Percentiles rank a stretch among this genome's conserved stretches.
These are phyloP conservation scores for Camptophora hylomeconis DNA, from an alignment of 2,329 filamentous ascomycete species.

Conservation along the genomic window DNA sequence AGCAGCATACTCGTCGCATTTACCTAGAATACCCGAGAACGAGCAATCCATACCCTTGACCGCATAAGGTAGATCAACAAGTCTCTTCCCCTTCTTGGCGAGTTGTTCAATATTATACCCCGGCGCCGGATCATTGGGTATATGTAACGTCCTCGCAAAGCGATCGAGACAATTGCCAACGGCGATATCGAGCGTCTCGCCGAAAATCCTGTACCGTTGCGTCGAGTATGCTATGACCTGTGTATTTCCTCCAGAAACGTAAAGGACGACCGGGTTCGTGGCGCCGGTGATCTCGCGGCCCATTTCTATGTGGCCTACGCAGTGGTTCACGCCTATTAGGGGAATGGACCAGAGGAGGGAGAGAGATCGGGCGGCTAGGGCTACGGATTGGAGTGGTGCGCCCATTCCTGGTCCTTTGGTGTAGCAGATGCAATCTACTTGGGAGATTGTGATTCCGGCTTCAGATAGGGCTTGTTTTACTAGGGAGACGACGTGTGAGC, in stretches of 20 bases:
- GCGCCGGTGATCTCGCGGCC: constrained; percentile 84
- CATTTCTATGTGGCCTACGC: constrained; percentile 98
- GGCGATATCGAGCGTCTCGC: constrained; percentile 92
- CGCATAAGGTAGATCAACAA: constrained; percentile 84
- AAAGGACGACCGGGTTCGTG: constrained; percentile 82
- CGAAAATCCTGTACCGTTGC: constrained; percentile 92
- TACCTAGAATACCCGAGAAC: constrained; percentile 81
- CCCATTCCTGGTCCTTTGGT: constrained; percentile 96
- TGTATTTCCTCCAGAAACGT: constrained; percentile 91
- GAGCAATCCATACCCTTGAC: constrained; percentile 99
- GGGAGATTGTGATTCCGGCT: constrained; percentile 46
- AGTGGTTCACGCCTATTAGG: constrained; percentile 95
- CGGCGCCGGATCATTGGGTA: constrained; percentile 90
- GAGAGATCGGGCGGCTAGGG: constrained; percentile 71
- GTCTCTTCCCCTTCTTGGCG: constrained; percentile 53
- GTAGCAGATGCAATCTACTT: constrained; percentile 89
- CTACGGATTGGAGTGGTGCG: constrained; percentile 75
- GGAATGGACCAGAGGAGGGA: constrained; percentile 73
- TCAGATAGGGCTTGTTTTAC: constrained; percentile 65
- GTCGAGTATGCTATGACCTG: constrained; percentile 96
- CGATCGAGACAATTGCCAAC: constrained; percentile 95
- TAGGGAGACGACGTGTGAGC: constrained; percentile 68
- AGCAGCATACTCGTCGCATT: constrained; percentile 65
- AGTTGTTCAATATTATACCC: constrained; percentile 98
- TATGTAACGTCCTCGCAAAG: constrained; percentile 80